Percentiles rank a stretch among this genome's conserved stretches.
Evolutionary conservation across 2,329 filamentous ascomycete species (phyloP).

Genomic region (Ceratocystis destructans): DNA sequence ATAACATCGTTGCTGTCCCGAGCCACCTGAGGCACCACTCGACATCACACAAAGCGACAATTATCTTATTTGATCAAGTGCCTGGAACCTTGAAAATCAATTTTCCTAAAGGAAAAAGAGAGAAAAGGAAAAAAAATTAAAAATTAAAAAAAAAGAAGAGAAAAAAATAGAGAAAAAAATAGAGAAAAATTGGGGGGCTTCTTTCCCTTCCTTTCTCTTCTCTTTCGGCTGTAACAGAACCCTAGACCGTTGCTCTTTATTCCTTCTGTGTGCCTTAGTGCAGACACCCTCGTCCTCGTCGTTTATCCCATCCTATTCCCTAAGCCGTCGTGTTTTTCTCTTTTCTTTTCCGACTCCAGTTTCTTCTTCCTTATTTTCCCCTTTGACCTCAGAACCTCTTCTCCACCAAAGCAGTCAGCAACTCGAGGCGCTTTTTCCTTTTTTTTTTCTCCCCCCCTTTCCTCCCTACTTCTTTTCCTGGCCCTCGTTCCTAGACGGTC

Average conservation of each 20-base stretch:
- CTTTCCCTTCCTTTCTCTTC: neutral
- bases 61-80: neutral
- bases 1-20: neutral
- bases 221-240: conserved; percentile 23
- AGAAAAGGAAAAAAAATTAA: too few relatives aligned
- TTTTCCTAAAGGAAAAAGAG: too few relatives aligned
- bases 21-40: neutral
- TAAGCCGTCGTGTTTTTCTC: neutral
- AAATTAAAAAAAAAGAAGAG: too few relatives aligned
- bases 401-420: conserved; percentile 21
- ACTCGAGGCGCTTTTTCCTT: neutral
- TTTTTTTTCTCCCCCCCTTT: conserved; percentile 20
- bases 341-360: neutral
- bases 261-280: conserved; percentile 7
- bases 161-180: too few relatives aligned
- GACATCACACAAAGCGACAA: neutral
- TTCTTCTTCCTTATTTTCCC: neutral
- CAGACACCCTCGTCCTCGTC: conserved; percentile 25
- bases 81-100: neutral
- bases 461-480: conserved; percentile 33
- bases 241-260: conserved; percentile 1
- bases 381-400: conserved; percentile 36
- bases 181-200: neutral
- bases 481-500: neutral
- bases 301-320: conserved; percentile 27